Evolutionary conservation across 2,329 filamentous ascomycete genomes (phyloP).

Genomic region (Lasiodiplodia citricola): DNA sequence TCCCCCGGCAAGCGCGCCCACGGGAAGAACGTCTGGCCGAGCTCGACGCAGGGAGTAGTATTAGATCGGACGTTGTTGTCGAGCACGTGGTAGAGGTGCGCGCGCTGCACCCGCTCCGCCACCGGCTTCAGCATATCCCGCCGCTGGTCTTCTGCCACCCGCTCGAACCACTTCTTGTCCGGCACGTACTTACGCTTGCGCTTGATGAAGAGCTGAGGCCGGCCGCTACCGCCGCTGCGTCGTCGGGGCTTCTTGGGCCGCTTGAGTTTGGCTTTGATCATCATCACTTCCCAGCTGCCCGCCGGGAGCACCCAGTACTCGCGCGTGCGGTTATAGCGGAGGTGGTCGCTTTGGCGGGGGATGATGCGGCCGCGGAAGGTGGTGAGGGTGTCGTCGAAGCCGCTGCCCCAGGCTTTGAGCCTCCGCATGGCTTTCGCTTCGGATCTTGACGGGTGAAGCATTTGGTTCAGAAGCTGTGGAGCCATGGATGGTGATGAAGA

Average conservation of each 20-base stretch:
- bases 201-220: background rate
- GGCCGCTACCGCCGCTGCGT: background rate
- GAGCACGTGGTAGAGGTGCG: background rate
- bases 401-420: background rate
- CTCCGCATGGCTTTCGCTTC: background rate
- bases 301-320: background rate
- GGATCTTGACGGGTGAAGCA: background rate
- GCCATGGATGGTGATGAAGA: background rate
- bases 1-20: background rate
- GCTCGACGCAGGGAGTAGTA: background rate
- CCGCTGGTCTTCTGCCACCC: background rate
- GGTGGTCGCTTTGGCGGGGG: background rate
- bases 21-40: background rate
- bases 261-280: background rate
- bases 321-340: background rate
- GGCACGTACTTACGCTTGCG: background rate
- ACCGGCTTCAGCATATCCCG: background rate
- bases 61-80: background rate
- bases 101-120: background rate
- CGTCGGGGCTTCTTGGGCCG: too few relatives aligned
- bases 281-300: background rate
- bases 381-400: background rate
- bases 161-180: background rate
- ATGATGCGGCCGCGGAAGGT: background rate
- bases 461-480: background rate